phyloP scores from a whole-genome alignment of 2,329 filamentous ascomycete genomes.

The Claviceps sp. region DNA sequence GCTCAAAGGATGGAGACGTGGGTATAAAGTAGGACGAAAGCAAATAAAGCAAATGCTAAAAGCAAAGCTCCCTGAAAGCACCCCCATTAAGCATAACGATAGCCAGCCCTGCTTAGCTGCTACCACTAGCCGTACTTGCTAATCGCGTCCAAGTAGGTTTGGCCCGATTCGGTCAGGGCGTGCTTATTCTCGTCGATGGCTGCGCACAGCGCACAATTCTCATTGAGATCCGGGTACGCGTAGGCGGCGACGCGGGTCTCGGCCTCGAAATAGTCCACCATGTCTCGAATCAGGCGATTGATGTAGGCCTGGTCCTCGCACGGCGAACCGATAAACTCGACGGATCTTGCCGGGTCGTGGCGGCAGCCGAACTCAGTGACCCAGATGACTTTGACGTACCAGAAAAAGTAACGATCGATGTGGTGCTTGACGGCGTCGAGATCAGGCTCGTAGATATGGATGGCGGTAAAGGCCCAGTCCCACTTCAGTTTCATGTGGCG shows the following conservation, averaged over 20 bases:
- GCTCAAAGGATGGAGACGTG: too few relatives aligned
- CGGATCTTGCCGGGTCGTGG: background rate
- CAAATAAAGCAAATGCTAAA: background rate
- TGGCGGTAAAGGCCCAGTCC: background rate
- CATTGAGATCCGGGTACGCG: background rate
- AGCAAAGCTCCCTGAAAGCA: too few relatives aligned
- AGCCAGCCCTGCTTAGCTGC: too few relatives aligned
- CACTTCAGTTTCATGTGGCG: background rate
- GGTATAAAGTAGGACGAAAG: background rate
- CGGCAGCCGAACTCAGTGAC: background rate
- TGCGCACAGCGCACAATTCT: background rate
- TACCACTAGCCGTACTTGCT: background rate
- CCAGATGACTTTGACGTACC: background rate
- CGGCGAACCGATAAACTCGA: background rate
- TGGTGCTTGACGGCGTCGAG: background rate
- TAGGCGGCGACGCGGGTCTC: background rate
- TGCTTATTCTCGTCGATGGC: background rate
- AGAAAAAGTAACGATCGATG: background rate
- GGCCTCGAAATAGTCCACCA: background rate
- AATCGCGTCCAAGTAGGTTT: background rate
- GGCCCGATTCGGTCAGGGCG: background rate
- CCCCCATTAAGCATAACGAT: too few relatives aligned
- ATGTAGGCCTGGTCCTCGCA: background rate
- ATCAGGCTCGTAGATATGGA: background rate
- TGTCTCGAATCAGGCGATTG: background rate